Conservation (phyloP, 495 filamentous ascomycete species). For the Ascobolus immersus region DNA sequence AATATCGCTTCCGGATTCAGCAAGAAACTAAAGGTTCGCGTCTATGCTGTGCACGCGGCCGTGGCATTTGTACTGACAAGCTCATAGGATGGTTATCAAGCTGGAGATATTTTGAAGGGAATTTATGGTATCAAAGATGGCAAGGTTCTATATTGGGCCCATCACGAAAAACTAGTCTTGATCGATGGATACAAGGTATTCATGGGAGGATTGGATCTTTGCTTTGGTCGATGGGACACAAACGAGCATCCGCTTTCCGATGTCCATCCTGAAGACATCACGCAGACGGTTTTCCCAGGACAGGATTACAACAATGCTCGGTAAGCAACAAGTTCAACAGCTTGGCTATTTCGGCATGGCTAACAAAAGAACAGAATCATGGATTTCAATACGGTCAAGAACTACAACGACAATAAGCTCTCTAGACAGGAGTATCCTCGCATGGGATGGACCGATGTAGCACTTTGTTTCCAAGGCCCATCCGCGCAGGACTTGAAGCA, state of each 20-base stretch:
- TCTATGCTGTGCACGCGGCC: too few species aligned
- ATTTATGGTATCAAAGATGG: conserved; percentile 63
- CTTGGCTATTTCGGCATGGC: too few species aligned
- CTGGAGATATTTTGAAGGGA: conserved; percentile 16
- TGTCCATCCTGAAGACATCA: conserved; percentile 51
- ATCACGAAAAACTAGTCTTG: conserved; percentile 81
- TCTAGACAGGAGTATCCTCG: conserved; percentile 52
- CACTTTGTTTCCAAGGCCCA: conserved; percentile 54
- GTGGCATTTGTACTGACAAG: too few species aligned
- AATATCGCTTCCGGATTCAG: conserved; percentile 18
- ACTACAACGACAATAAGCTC: conserved; percentile 72
- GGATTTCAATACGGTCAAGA: conserved; percentile 63
- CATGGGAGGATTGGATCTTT: conserved; percentile 63
- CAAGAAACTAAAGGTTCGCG: conserved; percentile 23
- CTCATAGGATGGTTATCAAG: conserved; percentile 21
- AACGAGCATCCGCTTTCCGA: conserved; percentile 62
- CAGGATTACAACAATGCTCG: conserved; percentile 86
- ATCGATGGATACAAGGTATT: conserved; percentile 62
- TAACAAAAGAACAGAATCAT: conserved; percentile 27
- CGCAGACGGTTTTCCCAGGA: conserved; percentile 55
- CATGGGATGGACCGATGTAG: conserved; percentile 89
- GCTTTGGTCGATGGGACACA: conserved; percentile 38
- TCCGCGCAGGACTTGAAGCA: conserved; percentile 49
- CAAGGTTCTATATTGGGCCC: conserved; percentile 77
- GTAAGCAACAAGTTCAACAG: conserved; percentile 3